A percentile compares a stretch with the other conserved stretches of the same genome.
Evolutionary conservation across 345 rosid genomes (phyloP).

Genomic region (Acer yangbiense): DNA sequence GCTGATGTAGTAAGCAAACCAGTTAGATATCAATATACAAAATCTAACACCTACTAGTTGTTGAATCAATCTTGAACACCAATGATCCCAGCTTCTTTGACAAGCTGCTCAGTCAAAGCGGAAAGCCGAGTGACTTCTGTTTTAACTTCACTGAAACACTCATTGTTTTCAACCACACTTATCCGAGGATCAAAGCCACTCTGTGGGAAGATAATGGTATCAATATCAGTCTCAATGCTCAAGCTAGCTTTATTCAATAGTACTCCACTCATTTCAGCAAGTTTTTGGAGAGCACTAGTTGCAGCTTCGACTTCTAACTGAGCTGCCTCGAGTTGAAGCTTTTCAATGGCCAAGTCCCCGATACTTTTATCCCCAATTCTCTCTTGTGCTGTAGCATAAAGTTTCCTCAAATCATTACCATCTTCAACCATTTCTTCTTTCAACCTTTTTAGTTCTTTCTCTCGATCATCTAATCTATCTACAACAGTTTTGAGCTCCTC

Average conservation of each 20-base stretch:
- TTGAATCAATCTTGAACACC: slow-evolving; percentile 14
- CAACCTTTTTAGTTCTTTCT: slow-evolving; percentile 50
- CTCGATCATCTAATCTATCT: slow-evolving; percentile 51
- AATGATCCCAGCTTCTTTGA: slow-evolving; percentile 64
- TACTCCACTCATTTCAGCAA: slow-evolving; percentile 69
- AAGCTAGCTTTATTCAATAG: slow-evolving; percentile 50
- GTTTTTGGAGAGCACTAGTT: slow-evolving; percentile 61
- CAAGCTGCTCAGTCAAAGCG: slow-evolving; percentile 62
- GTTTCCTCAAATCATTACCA: slow-evolving; percentile 59
- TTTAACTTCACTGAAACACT: slow-evolving; percentile 48
- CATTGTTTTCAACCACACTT: slow-evolving; percentile 32
- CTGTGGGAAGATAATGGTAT: slow-evolving; percentile 20
- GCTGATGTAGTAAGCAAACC: not conserved
- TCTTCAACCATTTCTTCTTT: slow-evolving; percentile 67
- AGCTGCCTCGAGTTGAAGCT: slow-evolving; percentile 81
- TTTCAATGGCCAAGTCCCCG: slow-evolving; percentile 74
- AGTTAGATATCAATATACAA: slow-evolving; percentile 20
- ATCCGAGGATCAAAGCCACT: slow-evolving; percentile 14
- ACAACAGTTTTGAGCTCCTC: slow-evolving; percentile 58
- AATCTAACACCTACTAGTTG: slow-evolving; percentile 15
- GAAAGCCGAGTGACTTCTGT: slow-evolving; percentile 57
- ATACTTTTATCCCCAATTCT: slow-evolving; percentile 60
- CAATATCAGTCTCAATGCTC: slow-evolving; percentile 41
- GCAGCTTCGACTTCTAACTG: slow-evolving; percentile 87
- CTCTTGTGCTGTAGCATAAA: slow-evolving; percentile 67